Evolutionary conservation across 257 asterid genomes (phyloP).

Genomic region (Ilex asprella): DNA sequence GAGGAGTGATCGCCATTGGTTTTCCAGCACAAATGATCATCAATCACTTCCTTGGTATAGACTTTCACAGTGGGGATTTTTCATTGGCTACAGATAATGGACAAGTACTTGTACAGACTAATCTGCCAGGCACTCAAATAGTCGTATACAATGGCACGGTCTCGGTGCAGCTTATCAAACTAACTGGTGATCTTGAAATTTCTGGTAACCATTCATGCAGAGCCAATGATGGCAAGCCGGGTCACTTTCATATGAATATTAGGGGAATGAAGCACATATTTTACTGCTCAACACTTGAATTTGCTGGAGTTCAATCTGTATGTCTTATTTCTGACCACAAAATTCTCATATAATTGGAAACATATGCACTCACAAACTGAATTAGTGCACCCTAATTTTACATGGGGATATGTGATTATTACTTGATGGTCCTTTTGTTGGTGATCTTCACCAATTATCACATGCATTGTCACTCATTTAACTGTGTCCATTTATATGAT

Average conservation of each 20-base stretch:
- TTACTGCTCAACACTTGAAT: slow-evolving; percentile 20
- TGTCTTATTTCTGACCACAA: neutral
- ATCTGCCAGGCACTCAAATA: slow-evolving; percentile 6
- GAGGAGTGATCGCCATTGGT: slow-evolving; percentile 16
- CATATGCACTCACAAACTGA: no score
- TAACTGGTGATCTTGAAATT: slow-evolving; percentile 6
- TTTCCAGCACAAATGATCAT: slow-evolving; percentile 6
- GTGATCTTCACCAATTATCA: no score
- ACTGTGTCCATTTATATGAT: no score
- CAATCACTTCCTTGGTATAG: slow-evolving; percentile 2
- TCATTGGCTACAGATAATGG: slow-evolving; percentile 20
- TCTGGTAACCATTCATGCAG: slow-evolving; percentile 14
- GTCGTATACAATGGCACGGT: no score
- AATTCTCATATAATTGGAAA: no score
- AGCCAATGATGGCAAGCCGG: slow-evolving; percentile 3
- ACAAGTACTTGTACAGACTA: slow-evolving; percentile 14
- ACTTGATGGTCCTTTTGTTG: no score
- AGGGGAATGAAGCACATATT: slow-evolving; percentile 3
- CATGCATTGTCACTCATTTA: no score
- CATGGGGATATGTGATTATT: no score
- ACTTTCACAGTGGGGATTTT: slow-evolving; percentile 13
- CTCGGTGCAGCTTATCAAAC: no score
- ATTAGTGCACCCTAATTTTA: no score
- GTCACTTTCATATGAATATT: slow-evolving; percentile 12
- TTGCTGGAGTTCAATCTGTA: slow-evolving; percentile 24